Evolutionary conservation across 2,329 filamentous ascomycete genomes (phyloP).

Genomic region (Paraconiothyrium sp.): DNA sequence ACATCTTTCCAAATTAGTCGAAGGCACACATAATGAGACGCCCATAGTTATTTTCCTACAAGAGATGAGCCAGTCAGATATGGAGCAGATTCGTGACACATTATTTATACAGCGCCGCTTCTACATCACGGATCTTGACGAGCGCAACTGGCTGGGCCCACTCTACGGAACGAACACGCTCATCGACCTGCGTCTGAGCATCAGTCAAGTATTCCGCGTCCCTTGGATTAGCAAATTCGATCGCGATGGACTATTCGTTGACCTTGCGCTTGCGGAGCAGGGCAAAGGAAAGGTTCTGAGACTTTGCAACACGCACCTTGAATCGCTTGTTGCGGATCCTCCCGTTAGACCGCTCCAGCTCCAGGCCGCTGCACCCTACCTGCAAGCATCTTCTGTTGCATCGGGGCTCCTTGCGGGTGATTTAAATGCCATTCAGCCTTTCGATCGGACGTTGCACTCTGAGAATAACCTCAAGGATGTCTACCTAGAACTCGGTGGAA

Average conservation of each 20-base stretch:
- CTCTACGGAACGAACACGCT: conserved; percentile 65
- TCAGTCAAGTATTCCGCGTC: conserved; percentile 61
- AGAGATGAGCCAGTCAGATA: conserved; percentile 61
- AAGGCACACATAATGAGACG: conserved; percentile 24
- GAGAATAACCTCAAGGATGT: conserved; percentile 63
- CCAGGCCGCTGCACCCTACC: conserved; percentile 53
- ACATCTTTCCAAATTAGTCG: conserved; percentile 48
- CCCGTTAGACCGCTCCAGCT: conserved; percentile 62
- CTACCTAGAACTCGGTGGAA: conserved; percentile 62
- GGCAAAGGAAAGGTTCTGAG: conserved; percentile 47
- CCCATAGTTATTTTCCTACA: conserved; percentile 61
- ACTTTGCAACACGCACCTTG: conserved; percentile 67
- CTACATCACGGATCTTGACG: conserved; percentile 59
- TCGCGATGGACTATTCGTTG: conserved; percentile 66
- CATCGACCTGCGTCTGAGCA: conserved; percentile 57
- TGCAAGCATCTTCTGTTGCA: conserved; percentile 52
- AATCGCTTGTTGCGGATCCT: conserved; percentile 61
- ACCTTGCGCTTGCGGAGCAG: conserved; percentile 48
- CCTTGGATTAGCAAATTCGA: conserved; percentile 61
- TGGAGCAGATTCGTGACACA: conserved; percentile 55
- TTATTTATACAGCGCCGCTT: conserved; percentile 61
- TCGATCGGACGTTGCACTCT: conserved; percentile 59
- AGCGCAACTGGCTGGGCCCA: conserved; percentile 55
- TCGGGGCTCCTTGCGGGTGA: conserved; percentile 63
- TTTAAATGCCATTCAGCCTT: conserved; percentile 66